Percentiles rank a stretch among this genome's conserved stretches.
phyloP scores from a whole-genome alignment of 1,284 basidiomycete species.

The Mycena sp. region DNA sequence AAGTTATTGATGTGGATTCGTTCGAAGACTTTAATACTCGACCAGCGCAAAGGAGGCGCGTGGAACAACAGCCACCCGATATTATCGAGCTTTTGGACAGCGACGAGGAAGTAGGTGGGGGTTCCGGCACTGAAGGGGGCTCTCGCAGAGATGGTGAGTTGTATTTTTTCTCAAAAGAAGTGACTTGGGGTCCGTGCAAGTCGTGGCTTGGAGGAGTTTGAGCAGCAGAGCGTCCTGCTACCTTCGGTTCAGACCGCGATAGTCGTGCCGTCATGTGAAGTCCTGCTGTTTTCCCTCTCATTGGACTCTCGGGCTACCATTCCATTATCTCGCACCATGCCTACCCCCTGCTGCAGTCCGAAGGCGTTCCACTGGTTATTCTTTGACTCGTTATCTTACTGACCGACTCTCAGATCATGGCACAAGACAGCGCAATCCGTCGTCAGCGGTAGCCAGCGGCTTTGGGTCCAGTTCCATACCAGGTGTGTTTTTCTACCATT shows the following conservation, averaged over 20 bases:
- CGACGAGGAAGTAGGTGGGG: slow-evolving; percentile 49
- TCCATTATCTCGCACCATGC: too few species aligned
- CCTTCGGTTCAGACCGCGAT: too few species aligned
- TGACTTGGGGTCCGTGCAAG: background rate
- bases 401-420: too few species aligned
- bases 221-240: too few species aligned
- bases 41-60: slow-evolving; percentile 40
- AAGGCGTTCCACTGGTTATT: too few species aligned
- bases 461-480: background rate
- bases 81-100: slow-evolving; percentile 49
- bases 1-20: slow-evolving; percentile 39
- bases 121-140: background rate
- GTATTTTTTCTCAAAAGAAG: background rate
- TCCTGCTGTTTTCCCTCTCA: too few species aligned
- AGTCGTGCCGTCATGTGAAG: too few species aligned
- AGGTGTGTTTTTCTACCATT: slow-evolving; percentile 28
- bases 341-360: too few species aligned
- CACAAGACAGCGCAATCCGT: background rate
- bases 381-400: too few species aligned
- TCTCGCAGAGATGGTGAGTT: slow-evolving; percentile 7
- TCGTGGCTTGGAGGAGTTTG: too few species aligned
- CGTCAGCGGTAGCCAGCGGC: background rate
- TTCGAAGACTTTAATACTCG: slow-evolving; percentile 42
- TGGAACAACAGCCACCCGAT: slow-evolving; percentile 32
- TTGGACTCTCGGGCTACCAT: too few species aligned